Evolutionary conservation across 116 monocot genomes (phyloP).

Genomic region (Zostera marina): DNA sequence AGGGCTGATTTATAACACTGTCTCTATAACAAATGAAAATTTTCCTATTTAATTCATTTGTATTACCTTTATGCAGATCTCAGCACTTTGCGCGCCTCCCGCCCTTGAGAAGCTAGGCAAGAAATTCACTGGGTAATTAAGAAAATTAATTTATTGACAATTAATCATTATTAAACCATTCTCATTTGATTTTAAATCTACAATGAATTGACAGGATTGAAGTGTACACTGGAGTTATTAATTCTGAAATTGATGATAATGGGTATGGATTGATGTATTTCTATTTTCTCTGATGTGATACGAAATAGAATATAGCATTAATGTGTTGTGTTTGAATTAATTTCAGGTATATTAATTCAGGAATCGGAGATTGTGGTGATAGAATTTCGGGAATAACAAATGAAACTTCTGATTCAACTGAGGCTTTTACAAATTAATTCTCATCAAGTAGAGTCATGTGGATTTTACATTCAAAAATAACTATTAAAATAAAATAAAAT

Average conservation of each 20-base stretch:
- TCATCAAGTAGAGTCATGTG: too few relatives aligned
- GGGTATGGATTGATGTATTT: constrained; percentile 35
- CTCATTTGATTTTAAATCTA: neutral
- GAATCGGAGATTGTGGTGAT: constrained; percentile 88
- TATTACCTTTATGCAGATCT: constrained; percentile 58
- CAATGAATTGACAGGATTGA: constrained; percentile 32
- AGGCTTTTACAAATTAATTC: too few relatives aligned
- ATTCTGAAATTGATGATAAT: constrained; percentile 63
- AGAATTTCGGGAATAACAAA: constrained; percentile 42
- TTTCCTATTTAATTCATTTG: too few relatives aligned
- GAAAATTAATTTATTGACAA: neutral
- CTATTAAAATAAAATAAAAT: too few relatives aligned
- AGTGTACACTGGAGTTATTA: constrained; percentile 82
- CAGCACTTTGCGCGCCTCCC: constrained; percentile 82
- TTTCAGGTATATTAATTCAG: constrained; percentile 77
- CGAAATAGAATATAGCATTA: neutral
- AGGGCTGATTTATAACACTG: too few relatives aligned
- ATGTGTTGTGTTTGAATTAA: neutral
- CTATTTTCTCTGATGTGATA: neutral
- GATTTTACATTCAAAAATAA: too few relatives aligned
- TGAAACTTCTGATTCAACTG: too few relatives aligned
- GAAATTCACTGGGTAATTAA: constrained; percentile 80
- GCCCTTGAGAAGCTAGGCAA: constrained; percentile 81
- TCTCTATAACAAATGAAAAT: too few relatives aligned
- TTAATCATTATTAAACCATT: neutral